Evolutionary conservation across 2,329 filamentous ascomycete genomes (phyloP).

Genomic region (Claviceps sp.): DNA sequence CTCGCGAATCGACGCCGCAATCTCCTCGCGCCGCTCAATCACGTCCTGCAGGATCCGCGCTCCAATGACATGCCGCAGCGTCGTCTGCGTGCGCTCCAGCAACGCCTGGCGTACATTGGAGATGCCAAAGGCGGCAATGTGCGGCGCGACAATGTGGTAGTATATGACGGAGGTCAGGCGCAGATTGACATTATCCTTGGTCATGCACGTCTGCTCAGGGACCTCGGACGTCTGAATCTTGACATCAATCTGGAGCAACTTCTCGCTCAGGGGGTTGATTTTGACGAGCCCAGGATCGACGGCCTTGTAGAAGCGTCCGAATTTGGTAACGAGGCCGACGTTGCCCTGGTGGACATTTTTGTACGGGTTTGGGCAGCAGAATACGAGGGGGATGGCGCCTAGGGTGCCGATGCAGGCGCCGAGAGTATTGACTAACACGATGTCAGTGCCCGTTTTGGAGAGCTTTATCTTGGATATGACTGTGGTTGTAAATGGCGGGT

Average conservation of each 20-base stretch:
- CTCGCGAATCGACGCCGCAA: slow-evolving; percentile 86
- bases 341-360: slow-evolving; percentile 86
- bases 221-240: slow-evolving; percentile 99
- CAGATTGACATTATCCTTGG: slow-evolving; percentile 95
- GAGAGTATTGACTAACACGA: slow-evolving; percentile 52
- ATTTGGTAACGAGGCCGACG: slow-evolving; percentile 90
- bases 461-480: neutral
- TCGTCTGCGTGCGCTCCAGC: slow-evolving; percentile 94
- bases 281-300: slow-evolving; percentile 95
- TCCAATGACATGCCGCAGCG: slow-evolving; percentile 89
- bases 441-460: neutral
- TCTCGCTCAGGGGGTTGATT: slow-evolving; percentile 90
- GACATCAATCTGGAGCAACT: slow-evolving; percentile 83
- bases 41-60: slow-evolving; percentile 94
- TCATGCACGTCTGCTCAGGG: slow-evolving; percentile 95
- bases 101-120: slow-evolving; percentile 91
- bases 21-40: slow-evolving; percentile 94
- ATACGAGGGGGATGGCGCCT: slow-evolving; percentile 82
- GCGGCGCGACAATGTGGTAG: slow-evolving; percentile 90
- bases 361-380: slow-evolving; percentile 90
- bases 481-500: neutral
- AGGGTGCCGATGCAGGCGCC: slow-evolving; percentile 63
- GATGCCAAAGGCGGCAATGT: slow-evolving; percentile 96
- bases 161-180: slow-evolving; percentile 95
- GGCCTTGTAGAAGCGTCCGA: slow-evolving; percentile 86